These are phyloP conservation scores for Puccinia brachypodii DNA, from an alignment of 1,284 basidiomycete species.

Conservation along the genomic window DNA sequence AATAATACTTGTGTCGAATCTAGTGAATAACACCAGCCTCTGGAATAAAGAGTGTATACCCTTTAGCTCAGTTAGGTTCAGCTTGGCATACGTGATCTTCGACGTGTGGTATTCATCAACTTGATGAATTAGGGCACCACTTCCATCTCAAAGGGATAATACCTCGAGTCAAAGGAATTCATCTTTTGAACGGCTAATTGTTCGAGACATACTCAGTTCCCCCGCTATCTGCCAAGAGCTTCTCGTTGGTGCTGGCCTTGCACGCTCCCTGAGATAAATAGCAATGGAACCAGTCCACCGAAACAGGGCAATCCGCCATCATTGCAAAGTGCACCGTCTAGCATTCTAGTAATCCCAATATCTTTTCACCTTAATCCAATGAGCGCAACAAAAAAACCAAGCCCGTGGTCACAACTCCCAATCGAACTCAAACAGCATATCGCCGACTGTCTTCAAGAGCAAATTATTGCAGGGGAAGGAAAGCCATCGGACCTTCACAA, in stretches of 20 bases:
- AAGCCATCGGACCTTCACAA: neutral
- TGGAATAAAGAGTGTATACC: too few relatives aligned
- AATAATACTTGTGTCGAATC: too few relatives aligned
- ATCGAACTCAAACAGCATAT: neutral
- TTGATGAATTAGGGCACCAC: too few relatives aligned
- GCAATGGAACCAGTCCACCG: neutral
- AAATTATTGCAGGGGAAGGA: neutral
- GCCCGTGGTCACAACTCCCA: neutral
- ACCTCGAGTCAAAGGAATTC: too few relatives aligned
- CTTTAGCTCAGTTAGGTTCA: neutral
- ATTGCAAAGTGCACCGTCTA: neutral
- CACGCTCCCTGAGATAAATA: neutral
- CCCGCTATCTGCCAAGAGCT: neutral
- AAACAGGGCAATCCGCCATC: neutral
- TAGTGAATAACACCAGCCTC: too few relatives aligned
- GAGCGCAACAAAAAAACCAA: neutral
- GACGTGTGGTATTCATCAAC: too few relatives aligned
- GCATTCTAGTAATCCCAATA: neutral
- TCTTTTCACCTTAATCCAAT: neutral
- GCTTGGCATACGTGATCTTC: neutral
- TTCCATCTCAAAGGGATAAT: too few relatives aligned
- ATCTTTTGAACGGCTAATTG: too few relatives aligned
- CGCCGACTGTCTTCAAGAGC: neutral
- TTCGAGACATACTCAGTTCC: neutral
- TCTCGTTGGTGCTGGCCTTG: neutral